Conservation (phyloP, 345 rosid genomes). For the Carallia pectinifolia region DNA sequence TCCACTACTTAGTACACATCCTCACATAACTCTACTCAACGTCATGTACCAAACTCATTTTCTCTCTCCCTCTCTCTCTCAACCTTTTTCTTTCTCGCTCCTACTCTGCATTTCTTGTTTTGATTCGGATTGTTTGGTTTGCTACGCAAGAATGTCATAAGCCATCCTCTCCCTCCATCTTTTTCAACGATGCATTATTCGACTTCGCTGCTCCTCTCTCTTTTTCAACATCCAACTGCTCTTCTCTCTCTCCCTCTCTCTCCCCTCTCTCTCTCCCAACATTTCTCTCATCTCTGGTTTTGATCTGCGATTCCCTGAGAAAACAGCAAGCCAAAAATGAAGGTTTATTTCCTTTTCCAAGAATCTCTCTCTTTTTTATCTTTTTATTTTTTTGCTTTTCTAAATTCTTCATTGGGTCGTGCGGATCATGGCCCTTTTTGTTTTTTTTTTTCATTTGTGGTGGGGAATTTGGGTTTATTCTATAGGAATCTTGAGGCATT, state of each 20-base stretch:
- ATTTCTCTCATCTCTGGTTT: constrained; percentile 22
- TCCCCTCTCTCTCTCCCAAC: constrained; percentile 1
- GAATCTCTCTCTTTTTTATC: constrained; percentile 6
- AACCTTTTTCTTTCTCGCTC: constrained; percentile 25
- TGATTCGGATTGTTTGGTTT: constrained; percentile 26
- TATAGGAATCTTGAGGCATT: too few species aligned
- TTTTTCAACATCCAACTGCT: background rate
- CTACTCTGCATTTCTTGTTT: constrained; percentile 57
- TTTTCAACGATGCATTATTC: constrained; percentile 36
- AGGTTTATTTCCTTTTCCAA: constrained; percentile 44
- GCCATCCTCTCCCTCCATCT: background rate
- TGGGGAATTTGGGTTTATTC: too few species aligned
- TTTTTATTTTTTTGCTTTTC: background rate
- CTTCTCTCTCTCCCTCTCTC: constrained; percentile 4
- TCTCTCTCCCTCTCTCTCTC: constrained; percentile 4
- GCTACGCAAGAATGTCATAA: background rate
- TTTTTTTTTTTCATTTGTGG: too few species aligned
- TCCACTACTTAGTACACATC: constrained; percentile 10
- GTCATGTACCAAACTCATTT: constrained; percentile 4
- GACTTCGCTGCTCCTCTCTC: constrained; percentile 15
- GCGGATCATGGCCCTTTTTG: constrained; percentile 20
- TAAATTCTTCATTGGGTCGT: constrained; percentile 1
- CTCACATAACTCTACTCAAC: constrained; percentile 3
- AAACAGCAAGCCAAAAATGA: constrained; percentile 41
- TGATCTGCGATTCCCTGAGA: constrained; percentile 25